phyloP scores from a whole-genome alignment of 2,329 filamentous ascomycete species.

The Microascus cirrosus region DNA sequence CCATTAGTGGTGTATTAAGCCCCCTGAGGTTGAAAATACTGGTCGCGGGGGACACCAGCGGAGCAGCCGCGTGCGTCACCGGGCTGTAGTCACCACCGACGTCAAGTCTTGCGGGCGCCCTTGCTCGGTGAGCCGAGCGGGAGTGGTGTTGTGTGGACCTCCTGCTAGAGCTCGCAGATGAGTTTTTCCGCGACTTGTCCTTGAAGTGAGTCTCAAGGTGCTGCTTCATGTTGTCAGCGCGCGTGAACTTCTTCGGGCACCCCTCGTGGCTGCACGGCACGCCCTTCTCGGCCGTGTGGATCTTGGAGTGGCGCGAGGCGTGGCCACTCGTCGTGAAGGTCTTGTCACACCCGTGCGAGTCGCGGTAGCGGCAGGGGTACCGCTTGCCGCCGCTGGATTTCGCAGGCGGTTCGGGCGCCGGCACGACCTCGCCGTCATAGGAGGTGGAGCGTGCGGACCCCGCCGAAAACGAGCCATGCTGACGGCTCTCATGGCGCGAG shows the following conservation, averaged over 20 bases:
- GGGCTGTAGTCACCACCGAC: background rate
- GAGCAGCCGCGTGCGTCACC: constrained; percentile 13
- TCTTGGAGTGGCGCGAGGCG: constrained; percentile 75
- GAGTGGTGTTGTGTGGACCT: constrained; percentile 1
- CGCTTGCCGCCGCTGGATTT: constrained; percentile 40
- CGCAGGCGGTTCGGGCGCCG: constrained; percentile 20
- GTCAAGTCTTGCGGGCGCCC: background rate
- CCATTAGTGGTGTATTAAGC: constrained; percentile 31
- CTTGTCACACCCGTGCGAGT: constrained; percentile 62
- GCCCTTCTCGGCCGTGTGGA: constrained; percentile 72
- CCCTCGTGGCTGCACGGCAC: constrained; percentile 56
- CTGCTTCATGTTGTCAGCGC: constrained; percentile 82
- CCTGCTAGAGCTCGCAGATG: background rate
- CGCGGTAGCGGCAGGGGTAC: constrained; percentile 64
- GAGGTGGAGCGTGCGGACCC: constrained; percentile 34
- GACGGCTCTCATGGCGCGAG: constrained; percentile 13
- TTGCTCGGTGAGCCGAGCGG: background rate
- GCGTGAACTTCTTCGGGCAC: constrained; percentile 71
- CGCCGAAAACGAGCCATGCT: constrained; percentile 29
- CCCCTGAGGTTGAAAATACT: constrained; percentile 36
- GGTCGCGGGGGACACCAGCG: constrained; percentile 22
- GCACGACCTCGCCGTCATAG: constrained; percentile 38
- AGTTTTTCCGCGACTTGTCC: constrained; percentile 36
- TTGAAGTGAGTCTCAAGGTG: constrained; percentile 68
- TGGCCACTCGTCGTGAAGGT: constrained; percentile 78